Percentiles rank a stretch among this genome's conserved stretches.
These are phyloP conservation scores for Saccharomycopsis vini DNA, from an alignment of 805 yeast species.

Conservation along the genomic window DNA sequence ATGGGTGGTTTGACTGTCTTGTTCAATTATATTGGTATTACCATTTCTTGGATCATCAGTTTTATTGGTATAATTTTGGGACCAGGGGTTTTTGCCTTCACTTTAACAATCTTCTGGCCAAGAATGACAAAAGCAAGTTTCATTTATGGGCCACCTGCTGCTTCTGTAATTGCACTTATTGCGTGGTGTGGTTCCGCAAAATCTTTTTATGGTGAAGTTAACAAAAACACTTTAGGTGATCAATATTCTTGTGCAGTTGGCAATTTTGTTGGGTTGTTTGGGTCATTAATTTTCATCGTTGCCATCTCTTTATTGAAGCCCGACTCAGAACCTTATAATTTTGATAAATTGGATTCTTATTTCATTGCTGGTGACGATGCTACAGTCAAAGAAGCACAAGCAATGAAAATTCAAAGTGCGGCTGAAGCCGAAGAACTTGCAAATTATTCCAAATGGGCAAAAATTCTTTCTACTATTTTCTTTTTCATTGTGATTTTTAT, in stretches of 20 bases:
- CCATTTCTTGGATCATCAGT: slow-evolving; percentile 31
- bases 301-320: slow-evolving; percentile 20
- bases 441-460: slow-evolving; percentile 23
- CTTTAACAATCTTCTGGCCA: slow-evolving; percentile 31
- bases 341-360: slow-evolving; percentile 22
- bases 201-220: slow-evolving; percentile 29
- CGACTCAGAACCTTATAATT: slow-evolving; percentile 24
- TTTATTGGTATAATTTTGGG: slow-evolving; percentile 34
- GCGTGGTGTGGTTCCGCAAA: slow-evolving; percentile 33
- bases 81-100: slow-evolving; percentile 33
- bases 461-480: slow-evolving; percentile 22
- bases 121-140: slow-evolving; percentile 29
- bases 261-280: slow-evolving; percentile 29
- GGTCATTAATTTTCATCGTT: slow-evolving; percentile 29
- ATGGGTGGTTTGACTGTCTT: slow-evolving; percentile 33
- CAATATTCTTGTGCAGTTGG: slow-evolving; percentile 36
- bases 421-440: slow-evolving; percentile 21
- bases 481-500: slow-evolving; percentile 24
- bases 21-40: slow-evolving; percentile 28
- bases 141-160: slow-evolving; percentile 30
- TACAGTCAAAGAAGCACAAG: slow-evolving; percentile 25
- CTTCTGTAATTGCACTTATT: slow-evolving; percentile 29
- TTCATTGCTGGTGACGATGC: slow-evolving; percentile 30
- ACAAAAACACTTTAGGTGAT: slow-evolving; percentile 27
- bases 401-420: slow-evolving; percentile 21